Conservation (phyloP, 352 stramenopile genomes). For the Pythium phragmiticola region DNA sequence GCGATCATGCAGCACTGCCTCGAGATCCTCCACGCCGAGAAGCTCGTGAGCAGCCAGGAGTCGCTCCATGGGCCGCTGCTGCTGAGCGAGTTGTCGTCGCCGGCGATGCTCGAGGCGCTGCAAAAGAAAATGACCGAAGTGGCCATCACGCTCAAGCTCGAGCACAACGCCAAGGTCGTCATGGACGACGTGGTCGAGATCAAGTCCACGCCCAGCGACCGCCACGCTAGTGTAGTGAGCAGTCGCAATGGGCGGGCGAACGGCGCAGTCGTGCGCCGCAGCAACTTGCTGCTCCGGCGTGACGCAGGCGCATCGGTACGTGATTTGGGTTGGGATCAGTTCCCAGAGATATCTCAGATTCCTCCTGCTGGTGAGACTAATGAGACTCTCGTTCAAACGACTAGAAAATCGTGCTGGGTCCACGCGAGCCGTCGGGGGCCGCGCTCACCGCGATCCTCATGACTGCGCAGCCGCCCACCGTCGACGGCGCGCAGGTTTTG, state of each 20-base stretch:
- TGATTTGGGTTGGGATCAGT: not conserved
- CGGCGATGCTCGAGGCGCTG: slow-evolving; percentile 49
- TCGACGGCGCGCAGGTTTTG: slow-evolving; percentile 44
- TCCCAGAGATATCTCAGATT: not conserved
- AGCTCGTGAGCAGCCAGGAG: slow-evolving; percentile 25
- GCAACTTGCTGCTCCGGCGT: slow-evolving; percentile 54
- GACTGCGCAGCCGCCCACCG: slow-evolving; percentile 46
- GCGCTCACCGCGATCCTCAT: slow-evolving; percentile 46
- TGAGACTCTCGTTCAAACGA: too few relatives aligned
- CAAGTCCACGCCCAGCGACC: not conserved
- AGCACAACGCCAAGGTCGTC: slow-evolving; percentile 28
- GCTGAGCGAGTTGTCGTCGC: slow-evolving; percentile 49
- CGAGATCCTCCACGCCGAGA: slow-evolving; percentile 55
- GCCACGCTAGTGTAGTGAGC: too few relatives aligned
- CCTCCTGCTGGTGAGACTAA: not conserved
- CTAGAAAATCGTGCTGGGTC: slow-evolving; percentile 58
- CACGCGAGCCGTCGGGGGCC: slow-evolving; percentile 46
- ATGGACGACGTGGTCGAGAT: slow-evolving; percentile 3
- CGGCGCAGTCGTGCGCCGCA: slow-evolving; percentile 24
- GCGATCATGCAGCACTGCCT: slow-evolving; percentile 62
- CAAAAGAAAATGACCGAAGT: slow-evolving; percentile 73
- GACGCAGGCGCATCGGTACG: slow-evolving; percentile 38
- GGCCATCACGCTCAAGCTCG: slow-evolving; percentile 54
- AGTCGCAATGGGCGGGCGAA: too few relatives aligned
- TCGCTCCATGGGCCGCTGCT: slow-evolving; percentile 27